Evolutionary conservation across 169 alveolate genomes (phyloP), one percentile per base, ranked within the genome.

Genomic region (Plasmodium cynomolgi): DNA sequence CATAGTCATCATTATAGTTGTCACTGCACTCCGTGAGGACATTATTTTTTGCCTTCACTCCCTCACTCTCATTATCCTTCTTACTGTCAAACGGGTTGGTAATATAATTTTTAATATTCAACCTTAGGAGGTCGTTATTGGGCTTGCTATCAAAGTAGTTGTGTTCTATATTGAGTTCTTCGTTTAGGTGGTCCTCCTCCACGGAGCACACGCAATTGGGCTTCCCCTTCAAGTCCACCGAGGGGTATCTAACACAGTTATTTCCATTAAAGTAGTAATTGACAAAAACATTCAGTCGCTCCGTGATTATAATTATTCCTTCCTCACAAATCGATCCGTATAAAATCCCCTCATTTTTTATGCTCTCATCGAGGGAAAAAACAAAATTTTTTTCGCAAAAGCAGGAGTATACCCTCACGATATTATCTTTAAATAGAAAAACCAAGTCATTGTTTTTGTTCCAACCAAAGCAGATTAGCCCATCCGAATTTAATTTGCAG

Each of bases 321-420:
- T 86, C 88, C 41, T 75, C 86, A 77, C 84, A 75, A 20, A 86
- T 86, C 3, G 71, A 29, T 9, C 93, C 93, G 41, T 75, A 75
- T 77, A 79, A 47, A 33, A 86, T 86, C 2, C 93, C 95, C 39
- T 92, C 92, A 81, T 82, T 81, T 37, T 95, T 93, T 39, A 95
- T 93, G 41, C 62, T 80, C 31, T 92, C 96, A 68, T 95, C 96
- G 31, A 96, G 62, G 2, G 96, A 84, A 83, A 93, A 81, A 50
- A 95, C 92, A 47, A 44, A 93, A 73, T 91, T 85, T 82, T 93
- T 93, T 68, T 96, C 97, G 50, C 96, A 84, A 68, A 92, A 84
- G 23, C 97, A 95, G 2, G 97, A 96, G 75, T 95, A 95, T 68
- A 94, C 95, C 34, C 97, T 85, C 23, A 96, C 95, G 68, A 96